Conservation (phyloP, 2,329 filamentous ascomycete genomes). For the Penicillium sp. region DNA sequence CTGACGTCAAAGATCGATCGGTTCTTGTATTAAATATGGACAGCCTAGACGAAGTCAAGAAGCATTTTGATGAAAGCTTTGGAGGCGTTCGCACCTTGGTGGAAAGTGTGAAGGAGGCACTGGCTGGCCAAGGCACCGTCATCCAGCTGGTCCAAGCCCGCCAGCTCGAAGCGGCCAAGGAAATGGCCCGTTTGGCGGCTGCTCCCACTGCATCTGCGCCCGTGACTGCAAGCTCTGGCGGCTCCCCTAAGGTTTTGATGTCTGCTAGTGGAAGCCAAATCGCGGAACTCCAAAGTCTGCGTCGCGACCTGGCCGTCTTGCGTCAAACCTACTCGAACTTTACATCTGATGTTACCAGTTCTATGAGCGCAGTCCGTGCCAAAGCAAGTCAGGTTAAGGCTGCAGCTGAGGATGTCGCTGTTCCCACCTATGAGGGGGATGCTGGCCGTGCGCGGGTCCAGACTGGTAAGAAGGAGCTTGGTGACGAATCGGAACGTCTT, state of each 20-base stretch:
- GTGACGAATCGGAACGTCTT: conserved; percentile 83
- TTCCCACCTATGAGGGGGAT: conserved; percentile 73
- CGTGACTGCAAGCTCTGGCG: conserved; percentile 24
- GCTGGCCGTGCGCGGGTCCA: conserved; percentile 85
- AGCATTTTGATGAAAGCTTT: conserved; percentile 90
- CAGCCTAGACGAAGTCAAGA: conserved; percentile 90
- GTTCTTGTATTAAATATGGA: conserved; percentile 96
- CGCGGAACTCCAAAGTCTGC: conserved; percentile 76
- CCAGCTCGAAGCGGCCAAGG: conserved; percentile 85
- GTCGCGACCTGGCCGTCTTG: conserved; percentile 85
- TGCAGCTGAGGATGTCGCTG: conserved; percentile 67
- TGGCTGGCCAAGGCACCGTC: conserved; percentile 79
- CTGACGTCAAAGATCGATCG: conserved; percentile 89
- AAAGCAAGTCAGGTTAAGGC: conserved; percentile 82
- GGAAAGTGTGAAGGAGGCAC: conserved; percentile 79
- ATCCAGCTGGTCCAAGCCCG: conserved; percentile 86
- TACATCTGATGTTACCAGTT: conserved; percentile 81
- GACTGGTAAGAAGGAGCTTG: conserved; percentile 81
- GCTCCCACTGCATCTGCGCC: conserved; percentile 42
- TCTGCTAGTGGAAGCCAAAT: conserved; percentile 61
- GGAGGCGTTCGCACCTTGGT: conserved; percentile 77
- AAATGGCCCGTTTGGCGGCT: conserved; percentile 69
- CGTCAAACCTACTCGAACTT: conserved; percentile 93
- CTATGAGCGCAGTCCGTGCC: conserved; percentile 78
- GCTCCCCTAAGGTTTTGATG: conserved; percentile 27